Base-by-base conservation (phyloP, 2,329 filamentous ascomycete genomes). In the Hypoxylon sp. region DNA sequence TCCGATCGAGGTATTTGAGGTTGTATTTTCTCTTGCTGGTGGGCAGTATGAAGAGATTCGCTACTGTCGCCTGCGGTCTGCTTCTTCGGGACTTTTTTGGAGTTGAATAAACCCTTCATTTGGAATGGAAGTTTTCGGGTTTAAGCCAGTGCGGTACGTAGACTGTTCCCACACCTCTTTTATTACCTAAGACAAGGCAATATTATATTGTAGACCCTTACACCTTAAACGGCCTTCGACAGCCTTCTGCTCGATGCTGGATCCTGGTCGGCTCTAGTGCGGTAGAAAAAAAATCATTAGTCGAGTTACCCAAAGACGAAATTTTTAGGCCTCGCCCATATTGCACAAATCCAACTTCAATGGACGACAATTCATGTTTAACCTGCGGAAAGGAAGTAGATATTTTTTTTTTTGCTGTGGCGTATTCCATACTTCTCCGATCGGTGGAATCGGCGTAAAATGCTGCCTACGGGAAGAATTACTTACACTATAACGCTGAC, bases 21-120 rank as follows among this genome's bases (percentile, higher is more conserved):
- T 19, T 74, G 71, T 55, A 63, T 59, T 60, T 72, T 74, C 10
- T 74, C 73, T 41, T 69, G 72, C 48, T 67, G 69, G 50, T 73
- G 67, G 59, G 68, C 60, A 48, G 43, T 70, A 41, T 69, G 70
- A 34, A 67, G 63, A 60, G 71, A 70, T 51, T 77, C 75, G 70
- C 70, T 71, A 57, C 75, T 73, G 61, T 78, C 75, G 70, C 73
- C 72, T 58, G 76, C 60, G 56, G 75, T 68, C 65, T 75, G 74
- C 65, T 78, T 78, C 70, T 75, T 78, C 51, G 74, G 72, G 21
- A 73, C 73, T 72, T 78, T 79, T 75, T 78, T 78, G 14, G 75
- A 70, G 66, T 74, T 76, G 75, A 79, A 79, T 67, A 79, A 63
- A 68, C 72, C 71, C 76, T 78, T 79, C 76, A 78, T 78, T 77